Base-by-base conservation (phyloP, 148 eudicot species). In the Polygonum maritimum region DNA sequence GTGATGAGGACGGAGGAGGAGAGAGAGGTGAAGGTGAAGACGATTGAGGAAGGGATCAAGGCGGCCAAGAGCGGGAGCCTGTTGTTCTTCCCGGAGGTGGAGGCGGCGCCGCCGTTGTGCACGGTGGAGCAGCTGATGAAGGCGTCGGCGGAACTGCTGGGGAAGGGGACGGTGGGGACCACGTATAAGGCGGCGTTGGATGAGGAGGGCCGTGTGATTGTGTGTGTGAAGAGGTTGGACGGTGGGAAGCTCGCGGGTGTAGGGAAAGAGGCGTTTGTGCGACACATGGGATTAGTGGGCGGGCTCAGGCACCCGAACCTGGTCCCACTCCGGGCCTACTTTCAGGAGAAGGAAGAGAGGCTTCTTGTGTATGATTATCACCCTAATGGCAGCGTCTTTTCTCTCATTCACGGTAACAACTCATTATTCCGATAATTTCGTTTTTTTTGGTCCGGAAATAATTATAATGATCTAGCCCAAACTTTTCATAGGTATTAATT, bases 281-380 rank as follows among this genome's bases (percentile, higher is more conserved):
- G 87, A 2, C 92, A 89, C 74, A 87, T 89, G 86, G 89, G 82
- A 75, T 79, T 86, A 3, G 90, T 89, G 12, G 89, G 90, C n/a
- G 92, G 86, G 38, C 82, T 89, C 3, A 62, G 92, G 1, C 92
- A 89, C 52, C 92, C 92, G 0, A 89, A 87, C 83, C 79, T 89
- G 82, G 89, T 88, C 12, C 87, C 91, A 2, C 58, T 88, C 4
- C 78, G 89, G 75, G 87, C 87, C 71, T 67, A 67, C 44, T 89
- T 87, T 79, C 87, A 89, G 65, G 92, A 89, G 2, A 80, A 79
- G 35, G 88, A 87, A 18, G 92, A 89, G 54, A 77, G 90, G 82
- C 82, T 89, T 22, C 72, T 89, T 69, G 87, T 87, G 15, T 89
- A 85, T 78, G 92, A 89, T 84, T 89, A 87, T 80, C 90, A 89